phyloP scores from a whole-genome alignment of 2,329 filamentous ascomycete species.

The Beauveria pseudobassiana region DNA sequence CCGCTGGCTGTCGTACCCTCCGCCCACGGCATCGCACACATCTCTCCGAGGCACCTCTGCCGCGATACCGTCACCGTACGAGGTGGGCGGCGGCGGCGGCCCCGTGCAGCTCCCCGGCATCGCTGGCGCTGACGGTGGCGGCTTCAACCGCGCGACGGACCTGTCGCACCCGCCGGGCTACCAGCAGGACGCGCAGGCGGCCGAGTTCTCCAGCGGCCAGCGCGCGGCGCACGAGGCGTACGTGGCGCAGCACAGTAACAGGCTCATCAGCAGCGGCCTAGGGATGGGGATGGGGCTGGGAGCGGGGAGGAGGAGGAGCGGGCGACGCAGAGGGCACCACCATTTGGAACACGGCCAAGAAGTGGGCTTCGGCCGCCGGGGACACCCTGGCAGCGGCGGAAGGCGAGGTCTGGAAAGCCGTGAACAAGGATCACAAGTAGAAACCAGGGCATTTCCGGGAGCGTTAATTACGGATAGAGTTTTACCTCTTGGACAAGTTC shows the following conservation, averaged over 20 bases:
- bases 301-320: slow-evolving; percentile 2
- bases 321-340: slow-evolving; percentile 44
- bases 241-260: slow-evolving; percentile 18
- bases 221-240: slow-evolving; percentile 31
- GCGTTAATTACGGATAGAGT: not conserved
- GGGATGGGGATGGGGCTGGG: slow-evolving; percentile 3
- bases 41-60: slow-evolving; percentile 30
- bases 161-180: slow-evolving; percentile 47
- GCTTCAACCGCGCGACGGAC: slow-evolving; percentile 19
- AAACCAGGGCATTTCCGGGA: not conserved
- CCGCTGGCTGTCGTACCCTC: slow-evolving; percentile 17
- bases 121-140: not conserved
- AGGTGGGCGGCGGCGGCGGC: not conserved
- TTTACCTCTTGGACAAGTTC: not conserved
- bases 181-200: slow-evolving; percentile 46
- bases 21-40: not conserved
- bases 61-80: slow-evolving; percentile 16
- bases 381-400: slow-evolving; percentile 51
- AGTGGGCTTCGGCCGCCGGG: slow-evolving; percentile 49
- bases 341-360: slow-evolving; percentile 23
- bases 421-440: slow-evolving; percentile 45
- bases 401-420: slow-evolving; percentile 54
- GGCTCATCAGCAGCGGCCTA: slow-evolving; percentile 13
- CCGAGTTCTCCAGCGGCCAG: slow-evolving; percentile 43
- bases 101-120: slow-evolving; percentile 12